phyloP scores from a whole-genome alignment of 2,329 filamentous ascomycete species.

The Westerdykella ornata region DNA sequence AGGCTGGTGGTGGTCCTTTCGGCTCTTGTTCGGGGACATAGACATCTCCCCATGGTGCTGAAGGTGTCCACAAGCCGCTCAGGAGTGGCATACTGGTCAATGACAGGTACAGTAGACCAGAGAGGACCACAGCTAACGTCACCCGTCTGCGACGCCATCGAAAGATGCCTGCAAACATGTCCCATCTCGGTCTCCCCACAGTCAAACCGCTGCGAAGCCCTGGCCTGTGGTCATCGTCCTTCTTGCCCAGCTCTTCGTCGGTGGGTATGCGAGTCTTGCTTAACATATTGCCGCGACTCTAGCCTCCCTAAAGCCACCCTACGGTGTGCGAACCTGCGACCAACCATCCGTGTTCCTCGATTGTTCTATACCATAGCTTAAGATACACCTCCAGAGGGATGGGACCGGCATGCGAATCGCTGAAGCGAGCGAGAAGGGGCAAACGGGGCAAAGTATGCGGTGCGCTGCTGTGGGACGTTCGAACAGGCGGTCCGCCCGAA shows the following conservation, averaged over 20 bases:
- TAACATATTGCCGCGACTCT: constrained; percentile 27
- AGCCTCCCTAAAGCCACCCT: constrained; percentile 23
- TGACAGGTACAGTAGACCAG: constrained; percentile 55
- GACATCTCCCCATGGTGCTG: constrained; percentile 5
- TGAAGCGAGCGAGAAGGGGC: neutral
- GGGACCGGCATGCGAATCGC: constrained; percentile 9
- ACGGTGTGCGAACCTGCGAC: constrained; percentile 15
- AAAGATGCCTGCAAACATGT: constrained; percentile 18
- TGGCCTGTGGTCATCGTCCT: constrained; percentile 55
- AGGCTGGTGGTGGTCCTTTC: constrained; percentile 24
- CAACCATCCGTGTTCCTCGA: constrained; percentile 19
- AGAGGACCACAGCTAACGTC: constrained; percentile 28
- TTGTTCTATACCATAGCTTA: constrained; percentile 19
- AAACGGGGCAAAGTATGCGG: neutral
- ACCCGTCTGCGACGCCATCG: constrained; percentile 48
- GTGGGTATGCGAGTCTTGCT: constrained; percentile 42
- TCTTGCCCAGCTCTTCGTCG: constrained; percentile 60
- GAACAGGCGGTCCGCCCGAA: too few species aligned
- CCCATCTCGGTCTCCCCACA: constrained; percentile 31
- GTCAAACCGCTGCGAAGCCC: constrained; percentile 10
- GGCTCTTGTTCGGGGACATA: constrained; percentile 16
- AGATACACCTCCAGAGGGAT: constrained; percentile 1
- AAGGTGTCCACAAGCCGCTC: neutral
- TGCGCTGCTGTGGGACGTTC: constrained; percentile 6
- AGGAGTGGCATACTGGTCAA: neutral